Evolutionary conservation across 306 rosid species (phyloP).

Genomic region (Citrullus mucosospermus): DNA sequence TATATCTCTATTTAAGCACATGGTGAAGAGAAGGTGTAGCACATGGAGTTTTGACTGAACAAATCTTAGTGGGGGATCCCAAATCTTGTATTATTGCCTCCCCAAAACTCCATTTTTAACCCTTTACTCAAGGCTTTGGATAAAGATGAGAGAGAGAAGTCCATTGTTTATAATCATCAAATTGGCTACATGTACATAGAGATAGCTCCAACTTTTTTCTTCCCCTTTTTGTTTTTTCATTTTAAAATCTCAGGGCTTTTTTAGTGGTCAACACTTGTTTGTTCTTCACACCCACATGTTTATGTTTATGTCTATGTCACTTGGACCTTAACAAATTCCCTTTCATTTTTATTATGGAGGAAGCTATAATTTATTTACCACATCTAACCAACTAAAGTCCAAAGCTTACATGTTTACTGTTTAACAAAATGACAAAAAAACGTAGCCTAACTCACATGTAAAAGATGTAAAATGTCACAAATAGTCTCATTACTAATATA

Average conservation of each 20-base stretch:
- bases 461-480: no score
- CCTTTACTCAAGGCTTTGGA: slow-evolving; percentile 2
- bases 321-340: background rate
- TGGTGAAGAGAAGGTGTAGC: background rate
- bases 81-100: slow-evolving; percentile 1
- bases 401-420: no score
- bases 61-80: slow-evolving; percentile 6
- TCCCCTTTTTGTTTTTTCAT: background rate
- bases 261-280: background rate
- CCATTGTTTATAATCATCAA: background rate
- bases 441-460: no score
- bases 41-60: background rate
- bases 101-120: background rate
- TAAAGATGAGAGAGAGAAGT: background rate
- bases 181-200: background rate
- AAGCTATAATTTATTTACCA: no score
- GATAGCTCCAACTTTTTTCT: background rate
- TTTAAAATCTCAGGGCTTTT: background rate
- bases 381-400: no score
- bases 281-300: background rate
- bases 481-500: no score
- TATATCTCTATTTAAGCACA: background rate
- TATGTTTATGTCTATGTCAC: background rate
- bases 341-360: no score
- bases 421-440: no score